Evolutionary conservation across 1,284 basidiomycete species (phyloP), one percentile per base, ranked within the genome.

Genomic region (Salmacisia buchloeana): DNA sequence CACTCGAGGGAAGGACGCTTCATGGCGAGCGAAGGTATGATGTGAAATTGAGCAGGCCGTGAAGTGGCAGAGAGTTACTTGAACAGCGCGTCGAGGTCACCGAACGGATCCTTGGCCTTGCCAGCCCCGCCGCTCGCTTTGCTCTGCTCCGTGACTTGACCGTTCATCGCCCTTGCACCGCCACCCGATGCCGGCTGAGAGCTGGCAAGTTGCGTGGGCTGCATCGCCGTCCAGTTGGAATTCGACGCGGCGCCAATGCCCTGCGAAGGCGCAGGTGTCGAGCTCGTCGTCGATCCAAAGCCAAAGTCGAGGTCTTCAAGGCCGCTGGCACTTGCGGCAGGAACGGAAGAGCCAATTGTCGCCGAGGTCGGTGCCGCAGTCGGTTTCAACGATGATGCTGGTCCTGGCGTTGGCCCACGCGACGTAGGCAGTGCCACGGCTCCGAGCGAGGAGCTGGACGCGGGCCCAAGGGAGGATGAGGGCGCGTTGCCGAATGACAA

Each of bases 11-110:
- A n/a, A n/a, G n/a, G n/a, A n/a, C n/a, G n/a, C n/a, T n/a, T n/a
- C n/a, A n/a, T n/a, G n/a, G n/a, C n/a, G n/a, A n/a, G n/a, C n/a
- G n/a, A n/a, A n/a, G n/a, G n/a, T n/a, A n/a, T n/a, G n/a, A n/a
- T n/a, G n/a, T n/a, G n/a, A n/a, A n/a, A n/a, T n/a, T n/a, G n/a
- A n/a, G n/a, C n/a, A n/a, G n/a, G n/a, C n/a, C n/a, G n/a, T n/a
- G n/a, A n/a, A n/a, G n/a, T n/a, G n/a, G n/a, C n/a, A n/a, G n/a
- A n/a, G n/a, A n/a, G n/a, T 59, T 58, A 77, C 66, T 67, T 69
- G 66, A 76, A 71, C 63, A 76, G 65, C 34, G 63, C 67, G 38
- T 75, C 75, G 18, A 77, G 65, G 41, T 72, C 75, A 18, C 73
- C 75, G 59, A 77, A 76, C 7, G 75, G 75, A 61, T 77, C 75